Base-by-base conservation (phyloP, 2,329 filamentous ascomycete genomes). In the Fusarium kyushuense region DNA sequence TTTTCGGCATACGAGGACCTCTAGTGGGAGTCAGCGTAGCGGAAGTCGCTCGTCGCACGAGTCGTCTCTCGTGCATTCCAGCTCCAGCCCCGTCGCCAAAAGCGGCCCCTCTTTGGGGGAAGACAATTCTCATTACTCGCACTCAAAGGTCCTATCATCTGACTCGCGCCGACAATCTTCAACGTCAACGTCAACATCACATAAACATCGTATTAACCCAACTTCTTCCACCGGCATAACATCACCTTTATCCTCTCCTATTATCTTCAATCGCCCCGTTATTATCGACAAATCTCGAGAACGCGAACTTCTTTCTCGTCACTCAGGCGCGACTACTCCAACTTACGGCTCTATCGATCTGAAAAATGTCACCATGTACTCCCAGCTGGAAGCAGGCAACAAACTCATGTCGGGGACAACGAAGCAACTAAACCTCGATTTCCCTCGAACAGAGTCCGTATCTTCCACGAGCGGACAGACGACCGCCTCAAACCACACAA, bases 391-490 rank as follows among this genome's bases (percentile, higher is more conserved):
- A 60, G 75, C 76, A 63, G 71, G 74, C 60, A 71, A 67, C 57
- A 76, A 76, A 69, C 73, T 68, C 54, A 68, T 67, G 62, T 70
- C 69, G 54, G 72, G 72, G 54, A 65, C 67, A 53, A 72, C 73
- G 6, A 76, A 75, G 60, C 76, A 78, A 66, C 76, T 79, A 73
- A 78, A 73, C 57, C 74, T 76, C 54, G 72, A 75, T 58, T 77
- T 77, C 61, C 66, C 77, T 65, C 81, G 82, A 70, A 76, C 79
- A 75, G 82, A 84, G 54, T 84, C 81, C 73, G 70, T 83, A 58
- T 84, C 83, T 52, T 83, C 83, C 63, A 78, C 79, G 52, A 83
- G 84, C 63, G 81, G 79, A 55, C 77, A 76, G 65, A 78, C 80
- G 10, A 77, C 80, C n/a, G 74, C 78, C 54, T 82, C 81, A 59